Conservation (phyloP, 139 green algal genomes). For the Chlorella sp. region DNA sequence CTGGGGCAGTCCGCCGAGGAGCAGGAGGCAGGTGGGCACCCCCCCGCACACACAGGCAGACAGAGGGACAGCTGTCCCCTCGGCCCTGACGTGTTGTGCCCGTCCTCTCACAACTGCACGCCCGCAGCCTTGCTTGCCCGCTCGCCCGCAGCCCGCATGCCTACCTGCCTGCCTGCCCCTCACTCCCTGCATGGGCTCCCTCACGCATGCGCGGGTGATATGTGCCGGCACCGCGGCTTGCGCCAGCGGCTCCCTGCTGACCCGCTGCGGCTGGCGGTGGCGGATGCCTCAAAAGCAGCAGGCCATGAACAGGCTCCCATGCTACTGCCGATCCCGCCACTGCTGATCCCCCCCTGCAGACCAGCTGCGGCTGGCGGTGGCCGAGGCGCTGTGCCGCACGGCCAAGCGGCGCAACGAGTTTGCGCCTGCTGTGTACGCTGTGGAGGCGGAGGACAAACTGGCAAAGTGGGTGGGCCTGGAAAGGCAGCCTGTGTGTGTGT, state of each 20-base stretch:
- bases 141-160: no score
- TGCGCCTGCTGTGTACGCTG: conserved; percentile 46
- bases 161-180: neutral
- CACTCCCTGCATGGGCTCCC: neutral
- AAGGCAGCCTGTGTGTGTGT: no score
- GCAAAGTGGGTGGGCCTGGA: conserved; percentile 37
- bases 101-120: neutral
- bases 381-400: conserved; percentile 64
- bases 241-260: neutral
- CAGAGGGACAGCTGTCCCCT: no score
- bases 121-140: neutral
- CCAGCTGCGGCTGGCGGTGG: conserved; percentile 65
- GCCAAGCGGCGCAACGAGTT: conserved; percentile 58
- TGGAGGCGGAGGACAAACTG: conserved; percentile 57
- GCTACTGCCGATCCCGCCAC: neutral
- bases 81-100: neutral
- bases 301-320: neutral
- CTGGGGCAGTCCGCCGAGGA: conserved; percentile 42
- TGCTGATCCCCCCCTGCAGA: conserved; percentile 45
- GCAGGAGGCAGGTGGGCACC: conserved; percentile 37
- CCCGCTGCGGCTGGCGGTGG: neutral
- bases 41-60: no score
- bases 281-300: neutral
- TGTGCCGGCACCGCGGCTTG: no score
- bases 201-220: neutral